Evolutionary conservation across 441 rosid species (phyloP).

Genomic region (Croton laevigatus): DNA sequence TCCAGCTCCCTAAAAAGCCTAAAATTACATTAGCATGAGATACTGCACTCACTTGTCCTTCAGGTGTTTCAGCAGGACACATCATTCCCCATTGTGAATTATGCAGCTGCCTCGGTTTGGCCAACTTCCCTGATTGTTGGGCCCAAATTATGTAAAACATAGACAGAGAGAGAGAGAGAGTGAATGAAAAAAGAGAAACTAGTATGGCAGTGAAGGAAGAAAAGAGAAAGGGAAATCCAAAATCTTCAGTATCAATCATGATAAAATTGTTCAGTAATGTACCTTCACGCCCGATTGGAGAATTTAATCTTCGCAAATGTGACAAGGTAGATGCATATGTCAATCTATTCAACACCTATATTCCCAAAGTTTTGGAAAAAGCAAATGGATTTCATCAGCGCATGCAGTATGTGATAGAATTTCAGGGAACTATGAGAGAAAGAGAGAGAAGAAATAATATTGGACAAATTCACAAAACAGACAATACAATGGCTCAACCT

Average conservation of each 20-base stretch:
- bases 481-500: conserved; percentile 43
- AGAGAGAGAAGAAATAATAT: not conserved
- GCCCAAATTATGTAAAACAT: conserved; percentile 7
- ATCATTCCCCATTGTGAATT: conserved; percentile 99
- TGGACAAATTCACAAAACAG: not conserved
- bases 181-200: not conserved
- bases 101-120: conserved; percentile 97
- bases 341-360: conserved; percentile 89
- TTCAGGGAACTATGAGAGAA: not conserved
- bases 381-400: not conserved
- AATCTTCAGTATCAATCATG: not conserved
- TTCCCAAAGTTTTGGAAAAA: not conserved
- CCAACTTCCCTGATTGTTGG: conserved; percentile 74
- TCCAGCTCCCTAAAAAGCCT: not conserved
- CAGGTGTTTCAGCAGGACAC: conserved; percentile 99
- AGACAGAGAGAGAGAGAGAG: not conserved
- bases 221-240: not conserved
- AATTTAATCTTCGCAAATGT: conserved; percentile 91
- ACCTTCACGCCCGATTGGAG: conserved; percentile 99
- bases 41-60: conserved; percentile 72
- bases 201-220: not conserved
- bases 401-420: not conserved
- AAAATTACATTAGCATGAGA: not conserved
- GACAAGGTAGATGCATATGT: conserved; percentile 98
- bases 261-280: conserved; percentile 14